Evolutionary conservation across 768 basidiomycete species (phyloP).

Genomic region (Punctularia strigosozonata): DNA sequence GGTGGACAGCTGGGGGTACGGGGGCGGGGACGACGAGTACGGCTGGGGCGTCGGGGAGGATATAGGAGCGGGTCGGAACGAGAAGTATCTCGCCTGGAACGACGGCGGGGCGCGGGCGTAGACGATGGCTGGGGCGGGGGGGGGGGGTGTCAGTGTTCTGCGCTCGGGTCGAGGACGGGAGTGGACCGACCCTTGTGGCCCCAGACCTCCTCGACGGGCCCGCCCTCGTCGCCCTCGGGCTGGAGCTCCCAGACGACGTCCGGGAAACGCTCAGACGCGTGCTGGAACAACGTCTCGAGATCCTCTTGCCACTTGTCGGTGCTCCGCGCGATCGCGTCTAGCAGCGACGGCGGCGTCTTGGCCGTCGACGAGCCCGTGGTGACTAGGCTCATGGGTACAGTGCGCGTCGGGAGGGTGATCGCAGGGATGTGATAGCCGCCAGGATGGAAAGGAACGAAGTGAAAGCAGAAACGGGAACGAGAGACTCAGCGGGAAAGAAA

Average conservation of each 20-base stretch:
- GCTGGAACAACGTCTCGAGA: conserved; percentile 62
- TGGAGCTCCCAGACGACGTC: conserved; percentile 88
- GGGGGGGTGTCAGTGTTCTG: background rate
- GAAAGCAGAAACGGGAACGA: too few relatives aligned
- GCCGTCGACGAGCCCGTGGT: too few relatives aligned
- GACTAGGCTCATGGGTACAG: too few relatives aligned
- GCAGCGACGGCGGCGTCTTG: conserved; percentile 35
- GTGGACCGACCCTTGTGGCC: conserved; percentile 79
- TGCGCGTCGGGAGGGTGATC: too few relatives aligned
- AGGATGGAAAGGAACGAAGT: too few relatives aligned
- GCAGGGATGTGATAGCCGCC: too few relatives aligned
- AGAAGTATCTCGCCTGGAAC: conserved; percentile 86
- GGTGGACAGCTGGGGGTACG: conserved; percentile 39
- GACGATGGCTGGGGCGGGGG: conserved; percentile 55
- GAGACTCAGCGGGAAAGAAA: too few relatives aligned
- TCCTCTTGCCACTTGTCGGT: conserved; percentile 73
- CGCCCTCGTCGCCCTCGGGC: conserved; percentile 34
- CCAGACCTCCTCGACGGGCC: conserved; percentile 53
- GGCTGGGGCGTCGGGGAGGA: conserved; percentile 38
- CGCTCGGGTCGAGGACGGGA: background rate
- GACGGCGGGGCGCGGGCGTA: conserved; percentile 90
- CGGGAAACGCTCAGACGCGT: conserved; percentile 87
- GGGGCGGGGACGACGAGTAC: conserved; percentile 27
- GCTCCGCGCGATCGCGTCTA: conserved; percentile 57
- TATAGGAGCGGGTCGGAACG: conserved; percentile 49